These are phyloP conservation scores for Aureobasidium sp. DNA, from an alignment of 2,329 filamentous ascomycete genomes.

Conservation along the genomic window DNA sequence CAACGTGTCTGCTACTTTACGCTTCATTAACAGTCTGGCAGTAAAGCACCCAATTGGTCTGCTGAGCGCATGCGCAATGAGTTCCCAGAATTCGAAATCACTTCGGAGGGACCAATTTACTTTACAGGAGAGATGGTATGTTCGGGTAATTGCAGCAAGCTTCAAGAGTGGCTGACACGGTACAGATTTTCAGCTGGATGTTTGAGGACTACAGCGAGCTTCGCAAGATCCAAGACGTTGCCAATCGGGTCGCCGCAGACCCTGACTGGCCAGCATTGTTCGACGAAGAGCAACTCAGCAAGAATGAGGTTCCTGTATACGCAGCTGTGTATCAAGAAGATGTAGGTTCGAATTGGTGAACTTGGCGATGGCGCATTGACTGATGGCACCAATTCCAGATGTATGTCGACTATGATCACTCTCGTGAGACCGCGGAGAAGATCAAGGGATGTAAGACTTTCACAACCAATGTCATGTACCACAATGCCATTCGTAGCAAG, in stretches of 20 bases:
- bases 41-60: conserved; percentile 63
- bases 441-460: conserved; percentile 74
- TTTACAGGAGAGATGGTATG: conserved; percentile 83
- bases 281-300: conserved; percentile 61
- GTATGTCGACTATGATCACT: conserved; percentile 77
- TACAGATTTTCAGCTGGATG: conserved; percentile 67
- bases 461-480: conserved; percentile 80
- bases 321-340: conserved; percentile 69
- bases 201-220: conserved; percentile 77
- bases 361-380: not conserved
- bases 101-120: conserved; percentile 50
- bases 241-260: conserved; percentile 61
- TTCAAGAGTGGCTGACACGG: not conserved
- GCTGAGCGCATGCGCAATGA: conserved; percentile 56
- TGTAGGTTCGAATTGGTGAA: not conserved
- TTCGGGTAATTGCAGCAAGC: not conserved
- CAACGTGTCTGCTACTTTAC: too few species aligned
- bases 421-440: conserved; percentile 63
- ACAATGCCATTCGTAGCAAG: conserved; percentile 69
- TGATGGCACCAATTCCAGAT: conserved; percentile 51
- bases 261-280: conserved; percentile 71
- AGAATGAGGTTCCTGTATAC: conserved; percentile 79
- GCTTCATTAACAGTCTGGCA: not conserved
- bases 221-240: conserved; percentile 57
- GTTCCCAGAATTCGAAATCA: conserved; percentile 42